Base-by-base conservation (phyloP, 306 rosid species). In the Vigna reflexopilosa region DNA sequence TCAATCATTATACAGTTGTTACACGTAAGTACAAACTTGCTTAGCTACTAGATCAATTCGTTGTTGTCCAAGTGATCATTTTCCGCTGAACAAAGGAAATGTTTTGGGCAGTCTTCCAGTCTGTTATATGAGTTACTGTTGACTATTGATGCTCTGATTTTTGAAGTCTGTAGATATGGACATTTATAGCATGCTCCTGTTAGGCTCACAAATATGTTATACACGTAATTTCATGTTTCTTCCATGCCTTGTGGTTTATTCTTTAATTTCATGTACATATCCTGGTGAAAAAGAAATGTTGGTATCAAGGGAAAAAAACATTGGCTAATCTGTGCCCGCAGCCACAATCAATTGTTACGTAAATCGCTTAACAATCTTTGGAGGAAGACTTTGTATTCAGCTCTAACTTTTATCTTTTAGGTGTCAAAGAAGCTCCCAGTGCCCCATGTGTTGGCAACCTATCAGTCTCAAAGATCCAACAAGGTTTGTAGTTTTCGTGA, bases 401-500 rank as follows among this genome's bases (percentile, higher is more conserved):
- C 40, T 79, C 57, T 57, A 48, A 50, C 38, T 80, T 61, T 77
- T 65, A 49, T 85, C 34, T 76, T 69, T 71, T 77, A 95, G 99
- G 99, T 95, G 94, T 72, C 99, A 95, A 70, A 88, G 99, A 88
- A 95, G 99, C 86, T 91, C 99, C 20, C 99, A 95, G 71, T 95
- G 98, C 76, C 98, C 98, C 66, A 95, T 95, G 98, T 95, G 98
- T 82, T 95, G 98, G 98, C 98, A 95, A 74, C 11, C 93, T 45
- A 88, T 95, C 83, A 89, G 96, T 85, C 93, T 95, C 78, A 95
- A 95, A 88, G 98, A 95, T 88, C 93, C 98, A 59, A 81, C 96
- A 14, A 84, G 98, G 98, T 95, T 78, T 79, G 57, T 74, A 12
- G 54, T 47, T 67, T 42, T 70, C 78, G 57, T 17, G 12, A 11